Evolutionary conservation across 768 basidiomycete species (phyloP), one percentile per base, ranked within the genome.

Genomic region (Boletales sp.): DNA sequence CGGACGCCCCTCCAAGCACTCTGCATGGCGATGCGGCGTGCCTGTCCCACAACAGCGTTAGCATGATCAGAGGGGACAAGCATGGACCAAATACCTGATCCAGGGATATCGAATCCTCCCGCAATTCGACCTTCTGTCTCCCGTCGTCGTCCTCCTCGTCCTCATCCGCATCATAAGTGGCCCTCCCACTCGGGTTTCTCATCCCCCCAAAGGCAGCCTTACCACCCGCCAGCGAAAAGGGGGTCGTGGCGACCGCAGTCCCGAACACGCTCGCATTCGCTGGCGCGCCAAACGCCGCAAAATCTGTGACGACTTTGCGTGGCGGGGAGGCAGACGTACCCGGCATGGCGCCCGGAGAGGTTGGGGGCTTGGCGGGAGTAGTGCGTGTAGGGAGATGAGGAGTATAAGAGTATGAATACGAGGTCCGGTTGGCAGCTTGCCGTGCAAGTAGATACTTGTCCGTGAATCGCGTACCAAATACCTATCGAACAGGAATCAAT

Each of bases 401-500:
- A 8, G 75, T 66, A 48, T 82, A 79, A 30, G 79, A 76, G 53
- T 81, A 83, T 15, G 79, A 73, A 55, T 79, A 79, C 2, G 71
- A 59, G 52, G 70, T 73, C 36, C 87, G 79, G 31, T 75, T 71
- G 49, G 80, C 67, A 18, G 79, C 64, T 60, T 84, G 79, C 42
- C 87, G 79, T 30, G 86, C 83, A 58, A 84, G 81, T 24, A 94
- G 79, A 68, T 97, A 98, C 68, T 95, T 94, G 58, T 98, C 94
- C 17, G 95, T 97, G 74, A 97, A 95, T 4, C 95, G 87, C 37
- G 92, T 90, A n/a, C 91, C 92, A 43, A 86, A 83, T 41, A 97
- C 89, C 94, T 97, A 64, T 24, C 5, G 36, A 52, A 45, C 48
- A 27, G 3, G 12, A 19, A 36, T 57, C 31, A 53, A 56, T 27